Conservation (phyloP, 345 rosid genomes). For the Populus ilicifolia region DNA sequence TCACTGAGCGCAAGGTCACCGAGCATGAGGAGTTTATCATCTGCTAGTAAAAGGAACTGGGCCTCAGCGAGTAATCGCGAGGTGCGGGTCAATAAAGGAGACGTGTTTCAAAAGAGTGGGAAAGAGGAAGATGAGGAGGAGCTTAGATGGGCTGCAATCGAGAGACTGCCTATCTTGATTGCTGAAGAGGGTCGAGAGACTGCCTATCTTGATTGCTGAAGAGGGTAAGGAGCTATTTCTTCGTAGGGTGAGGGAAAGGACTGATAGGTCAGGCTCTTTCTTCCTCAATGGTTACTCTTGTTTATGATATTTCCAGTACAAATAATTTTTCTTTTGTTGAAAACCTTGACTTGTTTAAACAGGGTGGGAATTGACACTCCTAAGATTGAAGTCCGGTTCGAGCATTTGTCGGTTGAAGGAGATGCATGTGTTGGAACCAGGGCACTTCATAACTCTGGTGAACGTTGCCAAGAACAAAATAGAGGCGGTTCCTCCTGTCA, state of each 20-base stretch:
- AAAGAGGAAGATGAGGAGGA: constrained; percentile 47
- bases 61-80: constrained; percentile 42
- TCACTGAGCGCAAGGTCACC: constrained; percentile 24
- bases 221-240: constrained; percentile 56
- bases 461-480: constrained; percentile 38
- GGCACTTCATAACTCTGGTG: constrained; percentile 51
- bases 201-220: constrained; percentile 56
- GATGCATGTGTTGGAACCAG: constrained; percentile 56
- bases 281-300: background rate
- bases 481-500: constrained; percentile 30
- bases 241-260: constrained; percentile 40
- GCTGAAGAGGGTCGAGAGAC: constrained; percentile 57
- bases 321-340: background rate
- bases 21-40: constrained; percentile 38
- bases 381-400: constrained; percentile 44
- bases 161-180: constrained; percentile 54
- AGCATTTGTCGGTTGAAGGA: constrained; percentile 45
- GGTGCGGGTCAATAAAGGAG: constrained; percentile 38
- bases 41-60: constrained; percentile 34
- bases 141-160: constrained; percentile 60
- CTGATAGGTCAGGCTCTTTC: constrained; percentile 37
- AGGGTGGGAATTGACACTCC: constrained; percentile 58
- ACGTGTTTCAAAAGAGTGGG: constrained; percentile 35
- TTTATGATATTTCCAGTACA: background rate
- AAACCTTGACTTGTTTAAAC: background rate